phyloP scores from a whole-genome alignment of 225 moss, liverwort and hornwort genomes.

The Climacium dendroides region DNA sequence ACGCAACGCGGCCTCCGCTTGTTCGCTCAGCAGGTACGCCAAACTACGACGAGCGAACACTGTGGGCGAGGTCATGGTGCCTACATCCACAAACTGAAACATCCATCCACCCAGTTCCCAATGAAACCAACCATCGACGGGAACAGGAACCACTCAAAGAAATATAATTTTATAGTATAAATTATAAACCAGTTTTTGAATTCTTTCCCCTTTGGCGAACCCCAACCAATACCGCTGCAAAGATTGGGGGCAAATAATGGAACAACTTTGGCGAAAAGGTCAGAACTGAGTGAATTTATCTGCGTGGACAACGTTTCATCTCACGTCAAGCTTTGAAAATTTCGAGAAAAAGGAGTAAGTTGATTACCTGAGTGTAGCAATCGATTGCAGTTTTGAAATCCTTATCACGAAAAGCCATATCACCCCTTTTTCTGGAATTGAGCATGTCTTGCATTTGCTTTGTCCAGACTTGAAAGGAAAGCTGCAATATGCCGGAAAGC shows the following conservation, averaged over 20 bases:
- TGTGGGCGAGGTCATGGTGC: conserved; percentile 88
- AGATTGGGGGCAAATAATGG: background rate
- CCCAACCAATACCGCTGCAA: background rate
- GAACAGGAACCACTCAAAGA: too few relatives aligned
- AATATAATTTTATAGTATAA: too few relatives aligned
- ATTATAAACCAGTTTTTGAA: background rate
- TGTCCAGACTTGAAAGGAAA: conserved; percentile 97
- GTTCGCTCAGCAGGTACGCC: conserved; percentile 82
- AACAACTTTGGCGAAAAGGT: background rate
- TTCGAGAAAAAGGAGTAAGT: background rate
- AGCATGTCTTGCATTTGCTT: conserved; percentile 99
- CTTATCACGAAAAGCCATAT: conserved; percentile 87
- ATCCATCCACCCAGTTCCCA: background rate
- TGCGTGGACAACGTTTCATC: background rate
- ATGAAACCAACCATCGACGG: background rate
- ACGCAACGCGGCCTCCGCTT: conserved; percentile 87
- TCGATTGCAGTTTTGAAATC: conserved; percentile 94
- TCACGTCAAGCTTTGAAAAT: background rate
- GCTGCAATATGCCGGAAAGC: conserved; percentile 17
- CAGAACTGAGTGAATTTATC: background rate
- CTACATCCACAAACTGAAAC: conserved; percentile 82
- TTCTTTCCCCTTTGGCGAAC: background rate
- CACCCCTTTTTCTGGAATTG: conserved; percentile 80
- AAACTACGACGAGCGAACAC: conserved; percentile 90
- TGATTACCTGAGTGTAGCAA: conserved; percentile 74